Evolutionary conservation across 2,329 filamentous ascomycete genomes (phyloP).

Genomic region (Bipolaris zeicola): DNA sequence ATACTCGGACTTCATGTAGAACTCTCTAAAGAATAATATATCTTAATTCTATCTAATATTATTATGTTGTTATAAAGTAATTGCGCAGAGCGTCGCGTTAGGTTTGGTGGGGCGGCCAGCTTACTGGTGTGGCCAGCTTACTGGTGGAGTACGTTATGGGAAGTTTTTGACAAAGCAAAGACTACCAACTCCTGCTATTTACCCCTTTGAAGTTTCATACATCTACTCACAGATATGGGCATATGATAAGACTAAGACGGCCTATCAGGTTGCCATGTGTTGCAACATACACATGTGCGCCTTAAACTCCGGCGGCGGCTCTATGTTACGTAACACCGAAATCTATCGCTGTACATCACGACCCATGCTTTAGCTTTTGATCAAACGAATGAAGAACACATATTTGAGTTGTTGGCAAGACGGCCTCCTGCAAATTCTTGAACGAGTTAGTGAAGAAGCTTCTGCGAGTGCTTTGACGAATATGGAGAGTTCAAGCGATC

Average conservation of each 20-base stretch:
- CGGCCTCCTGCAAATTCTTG: not conserved
- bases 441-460: not conserved
- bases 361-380: not conserved
- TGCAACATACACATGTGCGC: not conserved
- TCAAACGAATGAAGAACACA: not conserved
- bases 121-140: too few species aligned
- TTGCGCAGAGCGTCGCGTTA: too few species aligned
- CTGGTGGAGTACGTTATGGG: too few species aligned
- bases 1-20: too few species aligned
- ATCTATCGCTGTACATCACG: not conserved
- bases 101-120: too few species aligned
- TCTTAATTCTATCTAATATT: too few species aligned
- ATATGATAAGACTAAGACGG: not conserved
- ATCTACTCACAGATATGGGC: not conserved
- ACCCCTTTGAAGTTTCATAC: not conserved
- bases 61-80: too few species aligned
- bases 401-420: not conserved
- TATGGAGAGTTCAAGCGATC: conserved; percentile 7
- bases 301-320: not conserved
- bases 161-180: not conserved
- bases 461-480: not conserved
- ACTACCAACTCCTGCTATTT: not conserved
- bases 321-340: not conserved
- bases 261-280: not conserved
- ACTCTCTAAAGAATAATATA: too few species aligned